Percentiles rank a stretch among this genome's conserved stretches.
These are phyloP conservation scores for Verticillium tricorpus DNA, from an alignment of 2,329 filamentous ascomycete species.

Conservation along the genomic window DNA sequence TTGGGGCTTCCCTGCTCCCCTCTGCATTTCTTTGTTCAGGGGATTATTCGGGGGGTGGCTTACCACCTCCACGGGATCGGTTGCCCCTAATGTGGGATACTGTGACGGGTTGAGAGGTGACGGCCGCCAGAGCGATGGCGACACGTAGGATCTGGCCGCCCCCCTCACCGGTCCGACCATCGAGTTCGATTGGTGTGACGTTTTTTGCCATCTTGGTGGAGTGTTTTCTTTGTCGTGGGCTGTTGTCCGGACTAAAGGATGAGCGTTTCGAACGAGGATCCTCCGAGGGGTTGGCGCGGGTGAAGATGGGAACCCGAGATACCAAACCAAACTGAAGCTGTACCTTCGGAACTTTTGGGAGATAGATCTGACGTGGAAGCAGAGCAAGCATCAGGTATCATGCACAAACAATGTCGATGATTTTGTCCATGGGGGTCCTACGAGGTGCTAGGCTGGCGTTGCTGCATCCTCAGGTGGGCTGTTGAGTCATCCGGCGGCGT, in stretches of 20 bases:
- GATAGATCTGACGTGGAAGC: too few species aligned
- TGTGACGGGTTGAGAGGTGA: slow-evolving; percentile 47
- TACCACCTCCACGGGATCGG: slow-evolving; percentile 22
- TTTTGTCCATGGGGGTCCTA: too few species aligned
- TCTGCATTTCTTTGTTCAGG: neutral
- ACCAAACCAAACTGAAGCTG: too few species aligned
- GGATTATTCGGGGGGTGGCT: neutral
- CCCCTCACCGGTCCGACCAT: slow-evolving; percentile 56
- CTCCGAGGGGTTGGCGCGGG: too few species aligned
- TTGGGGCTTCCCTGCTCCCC: neutral
- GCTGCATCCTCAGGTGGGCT: too few species aligned
- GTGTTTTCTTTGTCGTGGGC: neutral
- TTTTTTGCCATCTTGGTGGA: neutral
- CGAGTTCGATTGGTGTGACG: slow-evolving; percentile 40
- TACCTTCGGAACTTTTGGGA: too few species aligned
- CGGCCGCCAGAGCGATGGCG: slow-evolving; percentile 50
- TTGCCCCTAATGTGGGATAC: slow-evolving; percentile 55
- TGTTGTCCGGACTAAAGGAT: neutral
- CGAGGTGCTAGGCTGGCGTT: too few species aligned
- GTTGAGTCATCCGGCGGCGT: too few species aligned
- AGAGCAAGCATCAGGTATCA: too few species aligned
- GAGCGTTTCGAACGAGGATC: too few species aligned
- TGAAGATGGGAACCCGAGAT: too few species aligned
- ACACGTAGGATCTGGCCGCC: slow-evolving; percentile 58
- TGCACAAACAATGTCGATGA: too few species aligned